phyloP scores from a whole-genome alignment of 208 protist genomes.

The Acanthamoeba culbertsoni region DNA sequence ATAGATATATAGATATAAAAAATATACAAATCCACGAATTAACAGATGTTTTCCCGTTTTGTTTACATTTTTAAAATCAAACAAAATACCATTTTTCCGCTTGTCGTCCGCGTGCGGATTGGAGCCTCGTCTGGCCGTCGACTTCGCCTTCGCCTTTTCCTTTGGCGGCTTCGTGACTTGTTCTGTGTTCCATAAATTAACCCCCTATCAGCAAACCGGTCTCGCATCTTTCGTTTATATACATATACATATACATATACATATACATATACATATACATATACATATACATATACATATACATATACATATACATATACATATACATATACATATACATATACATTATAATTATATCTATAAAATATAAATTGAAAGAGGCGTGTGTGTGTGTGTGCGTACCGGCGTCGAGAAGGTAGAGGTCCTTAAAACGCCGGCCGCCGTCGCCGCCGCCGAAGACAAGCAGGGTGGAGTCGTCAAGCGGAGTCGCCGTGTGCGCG shows the following conservation, averaged over 20 bases:
- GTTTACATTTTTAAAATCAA: background rate
- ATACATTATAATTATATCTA: background rate
- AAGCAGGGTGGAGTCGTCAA: background rate
- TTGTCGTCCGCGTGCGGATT: background rate
- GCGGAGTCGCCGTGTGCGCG: constrained; percentile 1
- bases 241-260: too few relatives aligned
- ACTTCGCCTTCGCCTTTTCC: background rate
- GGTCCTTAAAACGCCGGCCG: constrained; percentile 26
- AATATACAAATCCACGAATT: too few relatives aligned
- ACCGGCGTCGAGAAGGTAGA: constrained; percentile 32
- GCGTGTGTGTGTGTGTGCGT: background rate
- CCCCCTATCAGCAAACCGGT: background rate
- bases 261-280: too few relatives aligned
- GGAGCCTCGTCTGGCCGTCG: background rate
- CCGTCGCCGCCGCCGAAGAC: constrained; percentile 47
- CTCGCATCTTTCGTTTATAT: background rate
- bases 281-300: too few relatives aligned
- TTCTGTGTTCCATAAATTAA: background rate
- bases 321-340: background rate
- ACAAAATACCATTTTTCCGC: background rate
- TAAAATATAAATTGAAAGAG: background rate
- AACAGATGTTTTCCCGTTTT: background rate
- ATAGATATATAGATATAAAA: too few relatives aligned
- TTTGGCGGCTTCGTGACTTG: constrained; percentile 2
- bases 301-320: background rate